phyloP scores from a whole-genome alignment of 768 basidiomycete genomes.

The Boletus rex-veris region DNA sequence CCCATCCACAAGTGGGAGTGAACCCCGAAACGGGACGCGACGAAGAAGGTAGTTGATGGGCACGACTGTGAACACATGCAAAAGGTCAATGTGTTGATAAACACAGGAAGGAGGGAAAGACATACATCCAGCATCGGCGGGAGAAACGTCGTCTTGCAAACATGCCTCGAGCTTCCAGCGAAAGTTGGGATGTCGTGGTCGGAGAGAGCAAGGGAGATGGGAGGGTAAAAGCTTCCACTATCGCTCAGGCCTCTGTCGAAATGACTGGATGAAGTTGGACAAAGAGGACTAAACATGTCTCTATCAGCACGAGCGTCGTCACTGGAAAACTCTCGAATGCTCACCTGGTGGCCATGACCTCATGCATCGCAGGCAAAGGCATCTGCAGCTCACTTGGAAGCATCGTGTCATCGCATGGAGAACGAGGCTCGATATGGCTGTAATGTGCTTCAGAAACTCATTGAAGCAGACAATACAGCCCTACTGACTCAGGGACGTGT shows the following conservation, averaged over 20 bases:
- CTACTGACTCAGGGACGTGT: constrained; percentile 30
- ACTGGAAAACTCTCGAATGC: neutral
- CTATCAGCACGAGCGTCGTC: neutral
- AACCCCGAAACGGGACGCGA: constrained; percentile 29
- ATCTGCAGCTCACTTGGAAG: constrained; percentile 26
- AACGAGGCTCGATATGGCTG: constrained; percentile 28
- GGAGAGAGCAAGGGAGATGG: constrained; percentile 62
- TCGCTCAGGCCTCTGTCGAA: constrained; percentile 19
- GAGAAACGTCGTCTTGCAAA: constrained; percentile 9
- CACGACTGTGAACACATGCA: constrained; percentile 41
- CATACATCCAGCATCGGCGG: constrained; percentile 47
- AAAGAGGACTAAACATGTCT: constrained; percentile 10
- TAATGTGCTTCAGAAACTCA: neutral
- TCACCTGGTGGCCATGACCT: constrained; percentile 28
- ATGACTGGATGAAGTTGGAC: constrained; percentile 13
- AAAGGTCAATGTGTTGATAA: neutral
- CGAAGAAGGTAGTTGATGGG: constrained; percentile 55
- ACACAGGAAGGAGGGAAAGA: constrained; percentile 6
- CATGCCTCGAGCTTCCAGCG: constrained; percentile 43
- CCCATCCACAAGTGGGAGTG: constrained; percentile 59
- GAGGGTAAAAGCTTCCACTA: constrained; percentile 15
- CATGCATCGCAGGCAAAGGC: constrained; percentile 34
- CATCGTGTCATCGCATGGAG: constrained; percentile 31
- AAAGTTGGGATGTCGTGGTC: constrained; percentile 59
- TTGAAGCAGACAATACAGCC: neutral